Percentiles rank a stretch among this genome's conserved stretches.
Evolutionary conservation across 1,284 basidiomycete species (phyloP).

Genomic region (Cutaneotrichosporon cavernicola): DNA sequence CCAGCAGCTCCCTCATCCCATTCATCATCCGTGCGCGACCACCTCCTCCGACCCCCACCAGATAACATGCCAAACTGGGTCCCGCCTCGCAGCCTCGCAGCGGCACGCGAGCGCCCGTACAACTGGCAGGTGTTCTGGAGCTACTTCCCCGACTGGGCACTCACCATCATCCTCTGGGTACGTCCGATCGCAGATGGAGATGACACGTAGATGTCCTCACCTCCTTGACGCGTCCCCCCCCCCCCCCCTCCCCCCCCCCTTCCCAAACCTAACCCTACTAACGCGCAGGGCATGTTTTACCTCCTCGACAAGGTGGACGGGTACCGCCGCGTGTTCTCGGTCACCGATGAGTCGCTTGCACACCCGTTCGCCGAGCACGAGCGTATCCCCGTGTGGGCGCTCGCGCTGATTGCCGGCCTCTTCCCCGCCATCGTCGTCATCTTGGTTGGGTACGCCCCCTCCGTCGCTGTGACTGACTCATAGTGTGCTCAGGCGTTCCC

Average conservation of each 20-base stretch:
- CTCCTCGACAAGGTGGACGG: conserved; percentile 73
- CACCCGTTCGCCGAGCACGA: conserved; percentile 76
- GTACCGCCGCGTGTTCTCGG: conserved; percentile 75
- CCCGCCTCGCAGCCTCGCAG: neutral
- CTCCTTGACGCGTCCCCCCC: neutral
- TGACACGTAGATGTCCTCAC: neutral
- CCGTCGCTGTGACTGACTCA: neutral
- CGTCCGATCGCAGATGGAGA: conserved; percentile 15
- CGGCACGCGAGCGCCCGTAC: conserved; percentile 13
- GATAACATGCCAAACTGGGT: neutral
- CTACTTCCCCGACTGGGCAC: conserved; percentile 51
- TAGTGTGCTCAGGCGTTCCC: conserved; percentile 64
- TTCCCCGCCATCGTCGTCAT: conserved; percentile 70
- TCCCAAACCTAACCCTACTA: neutral
- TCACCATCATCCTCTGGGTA: conserved; percentile 51
- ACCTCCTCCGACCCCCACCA: neutral
- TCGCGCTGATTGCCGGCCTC: conserved; percentile 67
- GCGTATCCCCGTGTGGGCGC: conserved; percentile 71
- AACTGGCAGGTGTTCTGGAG: conserved; percentile 37
- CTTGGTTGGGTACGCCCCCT: conserved; percentile 58
- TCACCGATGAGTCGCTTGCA: conserved; percentile 68
- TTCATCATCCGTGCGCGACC: neutral
- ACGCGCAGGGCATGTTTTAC: conserved; percentile 61
- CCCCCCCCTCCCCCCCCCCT: no score
- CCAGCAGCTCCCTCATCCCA: neutral